Evolutionary conservation across 345 rosid genomes (phyloP), one percentile per base, ranked within the genome.

Genomic region (Cardamine chenopodiifolia): DNA sequence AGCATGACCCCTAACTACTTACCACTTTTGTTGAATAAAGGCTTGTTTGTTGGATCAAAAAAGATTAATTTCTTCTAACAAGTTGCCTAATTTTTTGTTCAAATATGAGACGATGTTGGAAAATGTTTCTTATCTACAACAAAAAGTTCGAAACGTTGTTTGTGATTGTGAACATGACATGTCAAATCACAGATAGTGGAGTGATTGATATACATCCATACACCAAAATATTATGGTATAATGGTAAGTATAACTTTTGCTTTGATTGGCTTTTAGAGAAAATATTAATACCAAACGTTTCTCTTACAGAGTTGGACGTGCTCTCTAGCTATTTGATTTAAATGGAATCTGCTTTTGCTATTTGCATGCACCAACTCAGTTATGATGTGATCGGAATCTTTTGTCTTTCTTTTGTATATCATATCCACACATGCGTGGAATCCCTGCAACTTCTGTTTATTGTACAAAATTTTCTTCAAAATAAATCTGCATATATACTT

Each of bases 341-440:
- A 70, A 70, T 62, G 80, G 72, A 77, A 70, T 70, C 66, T 56
- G 71, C 67, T 70, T 77, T 77, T 70, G 71, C 20, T 63, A 63
- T 8, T 76, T 70, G 71, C 59, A 55, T 70, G 76, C 80, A 77
- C 76, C 80, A 70, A 63, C 67, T 63, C 80, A 39, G 42, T 35
- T 26, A 35, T 70, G 76, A 47, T 77, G 25, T 64, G 71, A 63
- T 77, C 34, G 54, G 76, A 70, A 70, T 76, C 71, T 56, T 63
- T 76, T 68, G 55, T 67, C 62, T 67, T 49, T 75, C 55, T 65
- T 56, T 37, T 75, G 65, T 53, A 20, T 70, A 63, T 55, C 56
- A 70, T 77, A 32, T 70, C 76, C 71, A 77, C 71, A 77, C 80
- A 77, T 70, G 75, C 54, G 79, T 69, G 23, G 58, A 68, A 68